phyloP scores from a whole-genome alignment of 768 basidiomycete genomes.

The Harrya chromipes region DNA sequence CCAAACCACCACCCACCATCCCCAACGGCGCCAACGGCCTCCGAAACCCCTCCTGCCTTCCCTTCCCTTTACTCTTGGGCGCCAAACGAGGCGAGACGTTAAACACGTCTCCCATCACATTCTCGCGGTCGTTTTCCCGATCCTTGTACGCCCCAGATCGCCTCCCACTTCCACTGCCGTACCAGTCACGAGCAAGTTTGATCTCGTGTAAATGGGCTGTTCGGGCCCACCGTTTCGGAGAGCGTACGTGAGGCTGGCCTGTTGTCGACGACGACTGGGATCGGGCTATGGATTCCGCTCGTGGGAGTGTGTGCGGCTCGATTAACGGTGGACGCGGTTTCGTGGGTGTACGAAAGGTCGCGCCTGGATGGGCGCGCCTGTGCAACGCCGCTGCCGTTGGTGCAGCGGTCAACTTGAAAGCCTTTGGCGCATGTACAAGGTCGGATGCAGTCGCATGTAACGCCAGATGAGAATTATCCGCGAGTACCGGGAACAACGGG shows the following conservation, averaged over 20 bases:
- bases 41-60: neutral
- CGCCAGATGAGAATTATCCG: neutral
- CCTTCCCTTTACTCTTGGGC: neutral
- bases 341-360: constrained; percentile 21
- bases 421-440: neutral
- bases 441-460: neutral
- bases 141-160: constrained; percentile 3
- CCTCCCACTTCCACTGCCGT: constrained; percentile 9
- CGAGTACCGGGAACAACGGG: neutral
- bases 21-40: constrained; percentile 11
- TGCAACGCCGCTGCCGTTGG: constrained; percentile 5
- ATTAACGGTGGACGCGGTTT: constrained; percentile 10
- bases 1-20: neutral
- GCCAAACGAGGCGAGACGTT: neutral
- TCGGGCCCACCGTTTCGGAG: constrained; percentile 57
- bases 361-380: constrained; percentile 4
- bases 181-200: constrained; percentile 21
- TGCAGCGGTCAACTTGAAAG: neutral
- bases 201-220: constrained; percentile 71
- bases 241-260: constrained; percentile 22
- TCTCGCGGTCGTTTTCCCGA: constrained; percentile 7
- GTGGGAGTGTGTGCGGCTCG: constrained; percentile 27
- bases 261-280: constrained; percentile 24
- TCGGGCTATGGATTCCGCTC: constrained; percentile 16
- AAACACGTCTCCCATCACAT: constrained; percentile 18